Evolutionary conservation across 208 protist species (phyloP).

Genomic region (Trypanosoma avium): DNA sequence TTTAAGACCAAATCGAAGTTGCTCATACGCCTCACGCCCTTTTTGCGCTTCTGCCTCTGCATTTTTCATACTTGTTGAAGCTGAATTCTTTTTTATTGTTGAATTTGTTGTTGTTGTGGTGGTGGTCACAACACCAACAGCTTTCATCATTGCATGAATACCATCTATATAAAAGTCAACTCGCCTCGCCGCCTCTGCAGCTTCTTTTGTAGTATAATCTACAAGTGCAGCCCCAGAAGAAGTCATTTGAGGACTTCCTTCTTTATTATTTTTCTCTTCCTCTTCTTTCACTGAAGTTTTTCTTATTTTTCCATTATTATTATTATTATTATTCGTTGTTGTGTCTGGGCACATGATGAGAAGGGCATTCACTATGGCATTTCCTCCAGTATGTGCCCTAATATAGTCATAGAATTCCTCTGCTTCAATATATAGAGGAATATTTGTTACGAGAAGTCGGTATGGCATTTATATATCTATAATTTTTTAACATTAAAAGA

Average conservation of each 20-base stretch:
- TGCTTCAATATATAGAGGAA: constrained; percentile 23
- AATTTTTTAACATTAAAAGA: background rate
- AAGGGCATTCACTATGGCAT: constrained; percentile 24
- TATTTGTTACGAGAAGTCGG: constrained; percentile 34
- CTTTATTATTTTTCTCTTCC: background rate
- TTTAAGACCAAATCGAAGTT: constrained; percentile 6
- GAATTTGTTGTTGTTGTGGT: background rate
- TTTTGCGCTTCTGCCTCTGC: background rate
- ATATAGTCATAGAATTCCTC: constrained; percentile 53
- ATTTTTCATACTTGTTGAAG: too few species aligned
- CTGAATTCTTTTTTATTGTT: too few species aligned
- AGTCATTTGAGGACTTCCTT: background rate
- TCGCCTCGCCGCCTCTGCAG: constrained; percentile 25
- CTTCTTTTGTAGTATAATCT: constrained; percentile 30
- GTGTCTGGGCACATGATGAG: constrained; percentile 19
- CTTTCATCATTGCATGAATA: constrained; percentile 16
- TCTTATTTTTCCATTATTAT: background rate
- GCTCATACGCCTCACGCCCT: constrained; percentile 28
- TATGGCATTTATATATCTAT: constrained; percentile 15
- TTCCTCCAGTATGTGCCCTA: constrained; percentile 26
- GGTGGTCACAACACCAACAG: constrained; percentile 18
- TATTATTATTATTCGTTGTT: background rate
- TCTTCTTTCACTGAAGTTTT: background rate
- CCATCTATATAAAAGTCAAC: constrained; percentile 21
- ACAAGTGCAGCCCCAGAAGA: constrained; percentile 36